Evolutionary conservation across 2,329 filamentous ascomycete genomes (phyloP).

Genomic region (Claviceps pazoutovae): DNA sequence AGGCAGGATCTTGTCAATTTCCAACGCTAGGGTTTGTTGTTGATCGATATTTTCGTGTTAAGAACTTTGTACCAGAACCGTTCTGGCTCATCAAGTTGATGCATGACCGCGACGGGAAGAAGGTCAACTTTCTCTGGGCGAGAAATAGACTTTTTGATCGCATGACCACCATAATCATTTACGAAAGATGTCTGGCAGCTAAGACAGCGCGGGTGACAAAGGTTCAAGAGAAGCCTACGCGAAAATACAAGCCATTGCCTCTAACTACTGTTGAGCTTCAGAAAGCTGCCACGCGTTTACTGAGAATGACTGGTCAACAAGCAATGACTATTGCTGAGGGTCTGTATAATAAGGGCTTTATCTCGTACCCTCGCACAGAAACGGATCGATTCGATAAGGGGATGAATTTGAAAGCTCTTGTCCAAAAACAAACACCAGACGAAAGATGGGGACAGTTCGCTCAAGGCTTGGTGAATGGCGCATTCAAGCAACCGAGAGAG

Average conservation of each 20-base stretch:
- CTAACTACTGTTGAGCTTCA: conserved; percentile 93
- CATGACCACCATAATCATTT: conserved; percentile 64
- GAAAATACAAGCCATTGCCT: conserved; percentile 86
- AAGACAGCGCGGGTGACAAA: conserved; percentile 69
- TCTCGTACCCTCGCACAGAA: conserved; percentile 94
- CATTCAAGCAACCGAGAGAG: conserved; percentile 66
- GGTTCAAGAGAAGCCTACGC: conserved; percentile 80
- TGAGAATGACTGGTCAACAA: conserved; percentile 80
- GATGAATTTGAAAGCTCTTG: conserved; percentile 67
- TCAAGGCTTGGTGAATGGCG: conserved; percentile 57
- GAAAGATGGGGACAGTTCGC: conserved; percentile 69
- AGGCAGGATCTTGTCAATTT: conserved; percentile 80
- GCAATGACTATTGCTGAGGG: conserved; percentile 81
- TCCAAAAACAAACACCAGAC: conserved; percentile 73
- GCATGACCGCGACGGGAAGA: conserved; percentile 62
- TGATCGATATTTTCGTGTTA: conserved; percentile 84
- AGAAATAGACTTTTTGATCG: conserved; percentile 79
- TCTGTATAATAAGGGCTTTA: conserved; percentile 88
- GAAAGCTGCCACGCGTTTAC: conserved; percentile 80
- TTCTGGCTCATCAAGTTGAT: conserved; percentile 89
- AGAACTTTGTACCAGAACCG: conserved; percentile 80
- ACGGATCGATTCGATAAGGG: conserved; percentile 88
- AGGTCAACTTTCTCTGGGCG: conserved; percentile 74
- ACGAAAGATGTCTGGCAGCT: conserved; percentile 69
- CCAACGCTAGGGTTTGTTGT: conserved; percentile 95